phyloP scores from a whole-genome alignment of 2,329 filamentous ascomycete species.

The Tolypocladium cylindrosporum region DNA sequence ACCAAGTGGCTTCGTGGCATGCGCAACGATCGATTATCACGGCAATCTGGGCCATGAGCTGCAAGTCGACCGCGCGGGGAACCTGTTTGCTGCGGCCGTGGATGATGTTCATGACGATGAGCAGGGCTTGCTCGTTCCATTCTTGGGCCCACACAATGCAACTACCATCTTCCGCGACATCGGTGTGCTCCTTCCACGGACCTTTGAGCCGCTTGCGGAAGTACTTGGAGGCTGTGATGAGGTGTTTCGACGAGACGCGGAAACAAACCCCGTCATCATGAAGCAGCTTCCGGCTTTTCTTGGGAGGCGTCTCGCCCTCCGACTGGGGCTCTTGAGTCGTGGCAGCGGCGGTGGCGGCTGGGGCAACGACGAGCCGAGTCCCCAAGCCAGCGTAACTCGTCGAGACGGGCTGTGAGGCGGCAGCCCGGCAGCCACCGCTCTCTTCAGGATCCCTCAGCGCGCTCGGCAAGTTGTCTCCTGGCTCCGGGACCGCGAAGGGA shows the following conservation, averaged over 20 bases:
- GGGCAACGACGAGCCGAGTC: too few relatives aligned
- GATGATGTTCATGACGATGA: slow-evolving; percentile 32
- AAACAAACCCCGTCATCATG: background rate
- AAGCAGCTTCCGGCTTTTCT: too few relatives aligned
- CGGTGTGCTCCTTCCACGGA: slow-evolving; percentile 2
- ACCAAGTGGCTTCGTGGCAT: slow-evolving; percentile 30
- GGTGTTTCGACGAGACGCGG: slow-evolving; percentile 22
- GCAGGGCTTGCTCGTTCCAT: slow-evolving; percentile 27
- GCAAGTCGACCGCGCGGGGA: slow-evolving; percentile 24
- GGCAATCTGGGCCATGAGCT: slow-evolving; percentile 33
- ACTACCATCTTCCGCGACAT: slow-evolving; percentile 7
- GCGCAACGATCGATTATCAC: slow-evolving; percentile 31
- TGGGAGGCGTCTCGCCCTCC: too few relatives aligned
- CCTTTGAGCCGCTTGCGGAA: slow-evolving; percentile 9
- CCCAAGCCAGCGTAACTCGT: too few relatives aligned
- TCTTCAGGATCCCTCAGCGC: too few relatives aligned
- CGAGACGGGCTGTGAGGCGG: too few relatives aligned
- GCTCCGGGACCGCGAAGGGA: background rate
- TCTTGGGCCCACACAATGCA: slow-evolving; percentile 1
- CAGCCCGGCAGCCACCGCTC: too few relatives aligned
- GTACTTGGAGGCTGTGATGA: slow-evolving; percentile 21
- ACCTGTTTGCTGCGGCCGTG: slow-evolving; percentile 31
- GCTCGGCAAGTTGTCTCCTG: too few relatives aligned
- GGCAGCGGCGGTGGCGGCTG: too few relatives aligned
- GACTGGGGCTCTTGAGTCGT: too few relatives aligned